Evolutionary conservation across 305 asterid species (phyloP), one percentile per base, ranked within the genome.

Genomic region (Fraxinus ornus): DNA sequence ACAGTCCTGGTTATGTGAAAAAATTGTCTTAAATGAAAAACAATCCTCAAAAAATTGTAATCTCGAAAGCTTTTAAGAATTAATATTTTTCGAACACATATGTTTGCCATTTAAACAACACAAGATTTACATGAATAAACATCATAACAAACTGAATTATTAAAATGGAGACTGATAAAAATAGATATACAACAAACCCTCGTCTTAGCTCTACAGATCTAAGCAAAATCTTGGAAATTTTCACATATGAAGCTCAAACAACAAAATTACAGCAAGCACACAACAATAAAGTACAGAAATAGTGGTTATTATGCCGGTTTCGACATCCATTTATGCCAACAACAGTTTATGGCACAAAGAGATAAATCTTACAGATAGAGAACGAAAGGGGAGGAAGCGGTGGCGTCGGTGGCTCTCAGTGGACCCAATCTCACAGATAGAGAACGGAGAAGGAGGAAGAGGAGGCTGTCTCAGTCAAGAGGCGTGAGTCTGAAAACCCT

Each of bases 141-240:
- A 5, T 41, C 24, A 85, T 33, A 24, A 78, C 30, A 22, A 68
- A 79, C n/a, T 19, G 33, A 71, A 72, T 39, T 26, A 70, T 22
- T 3, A 1, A 68, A 71, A 74, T 4, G 37, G 62, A 7, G 62
- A 39, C 60, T 79, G 15, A 15, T 49, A 75, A 7, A 44, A 36
- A 74, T 26, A 22, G 75, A 74, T 44, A n/a, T n/a, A n/a, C n/a
- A 73, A 36, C 84, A 21, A 80, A 83, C 71, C 22, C 9, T 7
- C 52, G 41, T 72, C 68, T n/a, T 81, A 41, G 80, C 64, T 70
- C 77, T 80, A 76, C 82, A 88, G 89, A 88, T 88, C 89, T 85
- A 77, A 21, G 75, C 37, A 73, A 35, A 62, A 55, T 9, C 66
- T 55, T 12, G 76, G 81, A 62, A 81, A 82, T 68, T 52, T 75